Conservation (phyloP, 2,329 filamentous ascomycete species). For the Apiospora saccharicola region DNA sequence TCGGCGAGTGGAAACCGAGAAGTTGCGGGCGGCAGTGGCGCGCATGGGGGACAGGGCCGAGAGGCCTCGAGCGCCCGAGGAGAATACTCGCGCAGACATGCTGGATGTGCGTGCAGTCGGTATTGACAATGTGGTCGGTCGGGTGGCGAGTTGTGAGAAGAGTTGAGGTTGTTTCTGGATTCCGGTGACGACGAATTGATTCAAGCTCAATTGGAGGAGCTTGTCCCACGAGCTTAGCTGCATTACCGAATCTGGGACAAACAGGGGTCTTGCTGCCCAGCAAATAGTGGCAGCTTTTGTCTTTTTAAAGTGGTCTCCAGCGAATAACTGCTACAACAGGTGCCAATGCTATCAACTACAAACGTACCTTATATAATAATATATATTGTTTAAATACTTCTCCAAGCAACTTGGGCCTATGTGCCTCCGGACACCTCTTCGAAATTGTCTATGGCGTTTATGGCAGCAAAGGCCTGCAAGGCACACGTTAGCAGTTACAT, state of each 20-base stretch:
- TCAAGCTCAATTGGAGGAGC: slow-evolving; percentile 1
- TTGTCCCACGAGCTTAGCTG: not conserved
- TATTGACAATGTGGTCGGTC: slow-evolving; percentile 1
- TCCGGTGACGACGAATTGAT: slow-evolving; percentile 20
- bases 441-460: not conserved
- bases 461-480: not conserved
- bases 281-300: not conserved
- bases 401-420: not conserved
- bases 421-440: not conserved
- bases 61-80: slow-evolving; percentile 33
- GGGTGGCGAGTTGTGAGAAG: not conserved
- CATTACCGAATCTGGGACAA: not conserved
- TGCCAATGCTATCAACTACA: not conserved
- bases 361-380: not conserved
- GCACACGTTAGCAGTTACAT: not conserved
- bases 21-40: slow-evolving; percentile 46
- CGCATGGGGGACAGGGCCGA: slow-evolving; percentile 30
- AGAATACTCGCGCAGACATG: slow-evolving; percentile 58
- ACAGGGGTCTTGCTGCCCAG: slow-evolving; percentile 1
- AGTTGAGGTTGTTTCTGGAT: slow-evolving; percentile 19
- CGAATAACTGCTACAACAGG: not conserved
- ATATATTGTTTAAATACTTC: not conserved
- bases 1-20: slow-evolving; percentile 57
- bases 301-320: slow-evolving; percentile 8
- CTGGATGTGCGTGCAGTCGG: not conserved